Conservation (phyloP, 345 rosid genomes). For the Brassica cretica region DNA sequence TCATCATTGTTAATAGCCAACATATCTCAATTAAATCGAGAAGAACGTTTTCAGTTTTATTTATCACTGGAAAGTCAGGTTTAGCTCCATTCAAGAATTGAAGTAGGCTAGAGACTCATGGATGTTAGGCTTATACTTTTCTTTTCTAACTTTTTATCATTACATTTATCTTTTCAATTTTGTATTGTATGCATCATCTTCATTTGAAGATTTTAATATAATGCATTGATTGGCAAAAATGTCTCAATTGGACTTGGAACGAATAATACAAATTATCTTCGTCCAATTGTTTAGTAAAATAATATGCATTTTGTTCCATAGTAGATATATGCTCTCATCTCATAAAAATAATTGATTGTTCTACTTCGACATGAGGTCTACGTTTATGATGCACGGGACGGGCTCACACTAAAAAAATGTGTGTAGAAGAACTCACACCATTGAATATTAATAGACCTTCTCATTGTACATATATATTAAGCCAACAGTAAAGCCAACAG, state of each 20-base stretch:
- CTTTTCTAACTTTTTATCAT: neutral
- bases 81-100: neutral
- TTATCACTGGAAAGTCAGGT: neutral
- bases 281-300: neutral
- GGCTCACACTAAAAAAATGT: neutral
- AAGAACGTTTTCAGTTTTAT: neutral
- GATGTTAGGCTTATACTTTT: neutral
- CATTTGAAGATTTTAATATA: neutral
- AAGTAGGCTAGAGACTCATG: neutral
- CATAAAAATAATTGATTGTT: neutral
- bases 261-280: neutral
- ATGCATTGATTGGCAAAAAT: neutral
- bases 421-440: neutral
- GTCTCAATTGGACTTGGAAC: neutral
- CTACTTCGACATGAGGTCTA: neutral
- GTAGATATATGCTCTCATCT: neutral
- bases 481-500: no score
- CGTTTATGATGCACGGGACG: neutral
- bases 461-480: neutral
- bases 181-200: neutral
- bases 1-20: conserved; percentile 2
- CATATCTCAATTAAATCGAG: conserved; percentile 12
- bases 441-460: neutral
- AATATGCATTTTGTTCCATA: neutral
- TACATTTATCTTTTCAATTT: neutral